Evolutionary conservation across 2,329 filamentous ascomycete species (phyloP), one percentile per base, ranked within the genome.

Genomic region (Ceratocystis papillata): DNA sequence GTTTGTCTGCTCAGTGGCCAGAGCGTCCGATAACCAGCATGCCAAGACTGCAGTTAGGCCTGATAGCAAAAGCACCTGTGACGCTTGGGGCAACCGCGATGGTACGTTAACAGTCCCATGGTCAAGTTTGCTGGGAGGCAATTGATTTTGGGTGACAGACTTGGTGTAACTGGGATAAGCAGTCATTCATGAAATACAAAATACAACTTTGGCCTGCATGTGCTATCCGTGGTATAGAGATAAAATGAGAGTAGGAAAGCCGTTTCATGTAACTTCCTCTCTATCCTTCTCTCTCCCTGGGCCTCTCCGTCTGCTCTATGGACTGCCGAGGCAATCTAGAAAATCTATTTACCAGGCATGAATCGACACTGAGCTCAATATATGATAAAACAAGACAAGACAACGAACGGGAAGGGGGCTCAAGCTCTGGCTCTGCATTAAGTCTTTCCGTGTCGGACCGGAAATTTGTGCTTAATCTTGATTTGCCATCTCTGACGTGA

Each of bases 61-160:
- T 59, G 55, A 59, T 59, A 59, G 10, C 30, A 59, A 59, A 59
- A n/a, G 17, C 55, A 17, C 28, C 30, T 59, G 5, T 17, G 55
- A 5, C 17, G 55, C 55, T 59, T 25, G 55, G 28, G 30, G 28
- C 55, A n/a, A 37, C 5, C 2, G 12, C 15, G 10, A 59, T 59
- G 17, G 5, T n/a, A 37, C 30, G 12, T 37, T 59, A 37, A 8
- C 37, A 37, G 28, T 59, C 10, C 17, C 30, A 30, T 59, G 28
- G 28, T 6, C 15, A 37, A n/a, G 55, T 20, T 22, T 10, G 10
- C 8, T 28, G 48, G 22, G 48, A 4, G 48, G 48, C 48, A 25
- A 53, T n/a, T 25, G 25, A 22, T 55, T 12, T 10, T 25, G 10
- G 25, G 20, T 15, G 50, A 55, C 8, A 55, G 15, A 2, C 15